Conservation (phyloP, 2,329 filamentous ascomycete genomes). For the Karstenula rhodostoma region DNA sequence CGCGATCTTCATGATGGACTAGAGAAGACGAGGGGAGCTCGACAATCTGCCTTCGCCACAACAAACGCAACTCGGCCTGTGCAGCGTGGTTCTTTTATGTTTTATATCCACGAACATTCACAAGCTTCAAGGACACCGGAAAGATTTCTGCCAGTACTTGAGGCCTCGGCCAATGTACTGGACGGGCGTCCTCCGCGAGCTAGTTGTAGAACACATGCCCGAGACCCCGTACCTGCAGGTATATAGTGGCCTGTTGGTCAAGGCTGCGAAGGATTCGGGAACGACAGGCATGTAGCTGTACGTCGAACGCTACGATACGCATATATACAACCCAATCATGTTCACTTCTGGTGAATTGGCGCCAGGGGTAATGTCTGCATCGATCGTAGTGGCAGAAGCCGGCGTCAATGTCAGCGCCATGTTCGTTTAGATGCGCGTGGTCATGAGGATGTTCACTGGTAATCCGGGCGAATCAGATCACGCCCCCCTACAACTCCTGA, state of each 20-base stretch:
- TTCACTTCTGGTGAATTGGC: not conserved
- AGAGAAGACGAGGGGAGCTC: not conserved
- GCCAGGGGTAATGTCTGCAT: slow-evolving; percentile 6
- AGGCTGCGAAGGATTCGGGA: not conserved
- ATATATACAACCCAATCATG: not conserved
- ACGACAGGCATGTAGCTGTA: not conserved
- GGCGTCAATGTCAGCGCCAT: not conserved
- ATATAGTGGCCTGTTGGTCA: not conserved
- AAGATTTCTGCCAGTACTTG: slow-evolving; percentile 16
- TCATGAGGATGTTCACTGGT: slow-evolving; percentile 12
- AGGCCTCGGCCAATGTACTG: slow-evolving; percentile 25
- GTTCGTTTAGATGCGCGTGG: not conserved
- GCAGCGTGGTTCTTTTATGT: slow-evolving; percentile 14
- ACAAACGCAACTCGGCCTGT: slow-evolving; percentile 9
- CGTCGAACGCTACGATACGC: not conserved
- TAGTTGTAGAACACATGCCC: slow-evolving; percentile 1
- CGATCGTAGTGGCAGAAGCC: slow-evolving; percentile 4
- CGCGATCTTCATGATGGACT: slow-evolving; percentile 39
- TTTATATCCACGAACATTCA: slow-evolving; percentile 17
- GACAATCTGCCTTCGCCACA: slow-evolving; percentile 8
- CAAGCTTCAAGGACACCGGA: slow-evolving; percentile 22
- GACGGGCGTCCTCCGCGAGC: not conserved
- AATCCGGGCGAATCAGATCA: slow-evolving; percentile 20
- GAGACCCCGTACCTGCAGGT: slow-evolving; percentile 17
- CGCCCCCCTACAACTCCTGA: slow-evolving; percentile 1